A percentile compares a stretch with the other conserved stretches of the same genome.
phyloP scores from a whole-genome alignment of 805 yeast genomes.

The Cyberlindnera japonica region DNA sequence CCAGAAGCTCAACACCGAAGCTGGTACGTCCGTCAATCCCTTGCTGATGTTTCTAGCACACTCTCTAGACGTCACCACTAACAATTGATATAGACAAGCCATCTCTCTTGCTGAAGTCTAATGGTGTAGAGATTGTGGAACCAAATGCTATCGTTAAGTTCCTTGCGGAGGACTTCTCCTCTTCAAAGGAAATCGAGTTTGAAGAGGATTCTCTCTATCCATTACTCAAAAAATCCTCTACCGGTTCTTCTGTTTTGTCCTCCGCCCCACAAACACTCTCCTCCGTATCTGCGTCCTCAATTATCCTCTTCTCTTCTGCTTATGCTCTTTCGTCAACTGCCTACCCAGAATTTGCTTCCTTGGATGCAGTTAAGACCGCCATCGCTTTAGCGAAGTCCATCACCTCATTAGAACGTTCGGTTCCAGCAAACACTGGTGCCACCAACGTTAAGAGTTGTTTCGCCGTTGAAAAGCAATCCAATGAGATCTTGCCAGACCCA shows the following conservation, averaged over 20 bases:
- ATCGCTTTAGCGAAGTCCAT: conserved; percentile 43
- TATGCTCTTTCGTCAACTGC: conserved; percentile 38
- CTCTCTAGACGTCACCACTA: neutral
- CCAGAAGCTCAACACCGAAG: conserved; percentile 24
- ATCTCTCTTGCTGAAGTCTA: conserved; percentile 19
- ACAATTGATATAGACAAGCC: conserved; percentile 17
- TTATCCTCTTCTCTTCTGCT: conserved; percentile 56
- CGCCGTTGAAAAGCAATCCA: conserved; percentile 25
- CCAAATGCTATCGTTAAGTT: conserved; percentile 70
- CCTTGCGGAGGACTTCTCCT: conserved; percentile 46
- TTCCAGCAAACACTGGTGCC: conserved; percentile 42
- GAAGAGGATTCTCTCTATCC: conserved; percentile 45
- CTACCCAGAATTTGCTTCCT: conserved; percentile 27
- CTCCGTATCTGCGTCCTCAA: conserved; percentile 44
- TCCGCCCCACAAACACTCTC: conserved; percentile 26
- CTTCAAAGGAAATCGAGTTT: conserved; percentile 31
- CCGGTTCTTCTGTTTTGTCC: conserved; percentile 19
- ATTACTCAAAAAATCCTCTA: conserved; percentile 33
- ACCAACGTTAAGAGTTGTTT: conserved; percentile 27
- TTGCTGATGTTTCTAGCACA: neutral
- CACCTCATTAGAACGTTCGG: conserved; percentile 40
- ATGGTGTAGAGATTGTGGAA: conserved; percentile 47
- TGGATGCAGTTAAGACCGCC: conserved; percentile 40
- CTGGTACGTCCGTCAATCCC: conserved; percentile 14
- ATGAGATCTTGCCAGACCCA: conserved; percentile 54